phyloP scores from a whole-genome alignment of 768 basidiomycete species.

The Boletellus sp. region DNA sequence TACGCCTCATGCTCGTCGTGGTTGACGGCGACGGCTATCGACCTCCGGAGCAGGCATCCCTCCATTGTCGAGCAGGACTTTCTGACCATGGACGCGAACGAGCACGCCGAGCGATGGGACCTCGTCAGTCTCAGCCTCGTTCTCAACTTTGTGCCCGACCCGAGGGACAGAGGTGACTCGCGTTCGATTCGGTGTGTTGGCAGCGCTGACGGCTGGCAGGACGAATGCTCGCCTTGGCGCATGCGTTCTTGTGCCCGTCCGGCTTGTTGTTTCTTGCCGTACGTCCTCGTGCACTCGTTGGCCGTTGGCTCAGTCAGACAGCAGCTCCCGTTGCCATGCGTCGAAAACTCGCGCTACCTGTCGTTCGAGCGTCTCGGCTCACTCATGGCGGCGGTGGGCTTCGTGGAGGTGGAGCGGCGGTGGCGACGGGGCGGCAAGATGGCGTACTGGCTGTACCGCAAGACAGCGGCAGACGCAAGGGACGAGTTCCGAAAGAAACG shows the following conservation, averaged over 20 bases:
- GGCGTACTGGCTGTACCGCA: conserved; percentile 81
- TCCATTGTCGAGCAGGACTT: conserved; percentile 86
- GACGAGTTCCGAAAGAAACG: conserved; percentile 49
- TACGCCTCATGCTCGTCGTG: conserved; percentile 62
- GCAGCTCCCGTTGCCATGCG: conserved; percentile 82
- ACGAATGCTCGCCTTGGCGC: conserved; percentile 63
- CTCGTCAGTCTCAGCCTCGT: conserved; percentile 84
- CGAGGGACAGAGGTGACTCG: conserved; percentile 65
- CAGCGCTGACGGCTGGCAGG: conserved; percentile 39
- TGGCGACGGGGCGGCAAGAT: conserved; percentile 79
- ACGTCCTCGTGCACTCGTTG: conserved; percentile 25
- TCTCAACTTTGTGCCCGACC: conserved; percentile 80
- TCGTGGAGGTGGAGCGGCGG: conserved; percentile 51
- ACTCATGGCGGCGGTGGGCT: conserved; percentile 64
- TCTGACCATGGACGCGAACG: conserved; percentile 51
- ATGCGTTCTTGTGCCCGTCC: conserved; percentile 47
- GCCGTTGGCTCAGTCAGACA: conserved; percentile 7
- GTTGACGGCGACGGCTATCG: conserved; percentile 75
- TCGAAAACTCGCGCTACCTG: conserved; percentile 82
- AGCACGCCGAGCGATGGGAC: conserved; percentile 63
- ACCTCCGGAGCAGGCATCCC: conserved; percentile 81
- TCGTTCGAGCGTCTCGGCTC: conserved; percentile 52
- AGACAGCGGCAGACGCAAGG: conserved; percentile 19
- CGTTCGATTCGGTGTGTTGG: not conserved
- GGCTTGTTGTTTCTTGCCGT: conserved; percentile 74